A percentile compares a stretch with the other conserved stretches of the same genome.
Evolutionary conservation across 2,329 filamentous ascomycete species (phyloP).

Genomic region (Onygenales sp.): DNA sequence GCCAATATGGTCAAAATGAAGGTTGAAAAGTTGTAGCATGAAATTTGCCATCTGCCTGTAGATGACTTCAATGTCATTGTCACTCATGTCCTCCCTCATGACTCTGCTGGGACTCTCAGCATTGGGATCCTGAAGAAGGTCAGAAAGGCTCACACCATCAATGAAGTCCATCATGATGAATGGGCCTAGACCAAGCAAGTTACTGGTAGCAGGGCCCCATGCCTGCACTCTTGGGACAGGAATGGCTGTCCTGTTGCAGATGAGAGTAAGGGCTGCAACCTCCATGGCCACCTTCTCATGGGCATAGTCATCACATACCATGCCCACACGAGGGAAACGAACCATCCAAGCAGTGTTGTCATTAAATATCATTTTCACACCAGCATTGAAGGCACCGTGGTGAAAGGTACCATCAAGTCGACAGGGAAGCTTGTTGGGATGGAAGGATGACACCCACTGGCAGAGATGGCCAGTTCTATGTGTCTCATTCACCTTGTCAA

Average conservation of each 20-base stretch:
- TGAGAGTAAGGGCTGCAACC: constrained; percentile 18
- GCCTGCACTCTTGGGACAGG: constrained; percentile 18
- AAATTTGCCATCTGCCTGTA: constrained; percentile 21
- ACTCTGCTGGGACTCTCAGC: constrained; percentile 32
- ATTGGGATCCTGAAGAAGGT: constrained; percentile 22
- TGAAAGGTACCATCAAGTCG: constrained; percentile 22
- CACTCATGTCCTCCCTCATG: constrained; percentile 23
- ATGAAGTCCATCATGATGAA: constrained; percentile 25
- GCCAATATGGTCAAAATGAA: constrained; percentile 22
- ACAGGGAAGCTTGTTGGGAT: constrained; percentile 24
- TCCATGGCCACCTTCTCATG: constrained; percentile 25
- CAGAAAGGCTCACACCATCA: constrained; percentile 16
- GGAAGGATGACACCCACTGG: constrained; percentile 26
- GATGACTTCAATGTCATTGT: constrained; percentile 18
- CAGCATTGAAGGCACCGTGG: constrained; percentile 24
- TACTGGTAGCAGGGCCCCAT: constrained; percentile 20
- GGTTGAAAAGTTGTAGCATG: constrained; percentile 19
- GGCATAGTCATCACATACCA: constrained; percentile 17
- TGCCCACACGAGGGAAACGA: constrained; percentile 22
- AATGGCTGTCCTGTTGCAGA: constrained; percentile 17
- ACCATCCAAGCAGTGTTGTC: constrained; percentile 21
- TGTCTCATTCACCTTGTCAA: constrained; percentile 16
- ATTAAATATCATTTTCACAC: constrained; percentile 24
- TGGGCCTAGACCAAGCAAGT: constrained; percentile 18
- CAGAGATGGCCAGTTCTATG: constrained; percentile 13